Base-by-base conservation (phyloP, 177 flowering plant genomes). In the Vitis hybrid region DNA sequence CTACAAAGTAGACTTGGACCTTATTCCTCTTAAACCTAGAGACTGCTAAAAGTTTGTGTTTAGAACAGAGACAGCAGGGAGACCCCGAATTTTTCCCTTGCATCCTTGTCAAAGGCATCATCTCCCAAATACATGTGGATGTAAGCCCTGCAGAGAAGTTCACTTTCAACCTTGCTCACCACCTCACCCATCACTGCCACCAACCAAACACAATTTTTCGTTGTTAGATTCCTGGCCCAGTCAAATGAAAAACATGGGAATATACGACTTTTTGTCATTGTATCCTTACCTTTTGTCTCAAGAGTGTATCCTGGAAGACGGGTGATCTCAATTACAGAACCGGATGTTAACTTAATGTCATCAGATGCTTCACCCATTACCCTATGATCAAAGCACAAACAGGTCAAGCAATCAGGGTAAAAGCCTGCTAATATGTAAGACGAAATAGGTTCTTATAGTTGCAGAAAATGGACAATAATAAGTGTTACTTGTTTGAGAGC, bases 71-170 rank as follows among this genome's bases (percentile, higher is more conserved):
- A 78, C 29, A 84, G 82, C 33, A 88, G 68, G 55, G 85, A 82
- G 62, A 55, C 73, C 66, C 88, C 92, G 58, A 85, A 83, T 66
- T 82, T 85, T 15, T 90, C 92, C 72, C 79, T 86, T 39, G 89
- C 89, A 10, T 84, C 89, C 72, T 80, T 82, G 80, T 88, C 89
- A 31, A 84, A 73, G 12, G 83, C 74, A 68, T 86, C 87, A 19
- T 90, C 90, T 60, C 94, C 90, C 76, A 90, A 68, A 70, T 88
- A 90, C 86, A 82, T 55, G 70, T 85, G 39, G 50, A 79, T 56
- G 74, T 66, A 85, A 31, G 90, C 90, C 78, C 91, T 83, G 88
- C 90, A 87, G 26, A 87, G 84, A 48, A 85, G 80, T 62, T 89
- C 89, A 63, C 88, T 86, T 76, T 85, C 82, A 65, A 85, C 83